These are phyloP conservation scores for Phytophthora tubulina DNA, from an alignment of 352 stramenopile species.

Conservation along the genomic window DNA sequence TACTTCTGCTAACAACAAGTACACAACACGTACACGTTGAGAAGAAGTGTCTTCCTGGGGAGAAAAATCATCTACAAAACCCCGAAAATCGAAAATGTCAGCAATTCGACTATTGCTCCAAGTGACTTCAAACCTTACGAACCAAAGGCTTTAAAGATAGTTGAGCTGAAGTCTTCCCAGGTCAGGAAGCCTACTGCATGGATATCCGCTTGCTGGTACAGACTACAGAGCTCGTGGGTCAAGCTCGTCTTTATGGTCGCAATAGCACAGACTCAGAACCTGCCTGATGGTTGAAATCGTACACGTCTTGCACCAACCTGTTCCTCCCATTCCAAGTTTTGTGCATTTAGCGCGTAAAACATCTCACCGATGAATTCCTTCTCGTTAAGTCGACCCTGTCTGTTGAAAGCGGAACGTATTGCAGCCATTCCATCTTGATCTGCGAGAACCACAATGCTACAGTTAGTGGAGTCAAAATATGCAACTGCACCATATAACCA, in stretches of 20 bases:
- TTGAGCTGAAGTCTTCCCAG: conserved; percentile 59
- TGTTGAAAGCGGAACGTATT: conserved; percentile 53
- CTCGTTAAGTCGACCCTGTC: conserved; percentile 39
- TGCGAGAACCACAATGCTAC: conserved; percentile 14
- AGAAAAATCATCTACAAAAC: conserved; percentile 10
- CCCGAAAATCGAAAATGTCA: neutral
- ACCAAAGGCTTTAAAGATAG: conserved; percentile 57
- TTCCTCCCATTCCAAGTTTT: conserved; percentile 27
- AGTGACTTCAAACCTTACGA: neutral
- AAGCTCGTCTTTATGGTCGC: conserved; percentile 39
- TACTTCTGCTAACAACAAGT: neutral
- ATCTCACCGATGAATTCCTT: conserved; percentile 58
- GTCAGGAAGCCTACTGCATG: conserved; percentile 38
- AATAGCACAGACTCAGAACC: neutral
- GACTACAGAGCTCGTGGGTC: conserved; percentile 42
- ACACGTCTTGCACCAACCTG: conserved; percentile 30
- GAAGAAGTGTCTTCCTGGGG: conserved; percentile 12
- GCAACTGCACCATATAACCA: neutral
- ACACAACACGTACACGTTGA: conserved; percentile 10
- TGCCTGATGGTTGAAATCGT: neutral
- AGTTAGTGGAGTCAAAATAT: neutral
- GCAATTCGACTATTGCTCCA: neutral
- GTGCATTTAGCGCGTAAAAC: conserved; percentile 37
- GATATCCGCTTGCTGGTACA: conserved; percentile 59
- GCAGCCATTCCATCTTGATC: conserved; percentile 50